These are phyloP conservation scores for Naganishia vishniacii DNA, from an alignment of 768 basidiomycete genomes.

Conservation along the genomic window DNA sequence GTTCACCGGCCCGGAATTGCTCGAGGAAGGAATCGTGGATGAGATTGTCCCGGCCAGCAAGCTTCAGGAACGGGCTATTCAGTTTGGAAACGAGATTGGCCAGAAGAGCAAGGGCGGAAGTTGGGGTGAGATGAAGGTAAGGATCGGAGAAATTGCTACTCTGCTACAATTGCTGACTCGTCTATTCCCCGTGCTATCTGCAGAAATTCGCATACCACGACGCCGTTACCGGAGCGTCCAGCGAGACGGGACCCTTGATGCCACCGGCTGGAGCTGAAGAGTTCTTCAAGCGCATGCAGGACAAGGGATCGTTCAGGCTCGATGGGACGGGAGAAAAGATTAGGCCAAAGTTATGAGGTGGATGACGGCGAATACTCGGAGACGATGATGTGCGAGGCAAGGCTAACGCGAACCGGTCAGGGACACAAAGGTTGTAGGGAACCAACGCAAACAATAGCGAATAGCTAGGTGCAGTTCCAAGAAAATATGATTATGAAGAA, in stretches of 20 bases:
- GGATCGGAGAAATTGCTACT: not conserved
- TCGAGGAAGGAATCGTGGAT: slow-evolving; percentile 65
- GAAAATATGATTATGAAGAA: no score
- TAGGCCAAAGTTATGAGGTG: slow-evolving; percentile 8
- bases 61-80: slow-evolving; percentile 33
- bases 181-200: not conserved
- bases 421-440: no score
- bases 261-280: slow-evolving; percentile 4
- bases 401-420: no score
- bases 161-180: not conserved
- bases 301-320: slow-evolving; percentile 20
- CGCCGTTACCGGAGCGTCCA: slow-evolving; percentile 2
- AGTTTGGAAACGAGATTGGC: slow-evolving; percentile 37
- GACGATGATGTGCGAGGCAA: no score
- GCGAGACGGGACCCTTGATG: slow-evolving; percentile 7
- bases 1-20: slow-evolving; percentile 68
- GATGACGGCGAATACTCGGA: no score
- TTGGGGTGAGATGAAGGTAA: slow-evolving; percentile 45
- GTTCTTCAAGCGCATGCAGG: slow-evolving; percentile 23
- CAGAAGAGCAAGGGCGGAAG: slow-evolving; percentile 34
- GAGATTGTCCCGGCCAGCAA: slow-evolving; percentile 58
- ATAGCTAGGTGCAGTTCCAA: no score
- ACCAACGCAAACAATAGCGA: no score
- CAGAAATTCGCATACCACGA: slow-evolving; percentile 20
- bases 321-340: slow-evolving; percentile 12